Base-by-base conservation (phyloP, 2,329 filamentous ascomycete genomes). In the Mycosphaerella arachidis region DNA sequence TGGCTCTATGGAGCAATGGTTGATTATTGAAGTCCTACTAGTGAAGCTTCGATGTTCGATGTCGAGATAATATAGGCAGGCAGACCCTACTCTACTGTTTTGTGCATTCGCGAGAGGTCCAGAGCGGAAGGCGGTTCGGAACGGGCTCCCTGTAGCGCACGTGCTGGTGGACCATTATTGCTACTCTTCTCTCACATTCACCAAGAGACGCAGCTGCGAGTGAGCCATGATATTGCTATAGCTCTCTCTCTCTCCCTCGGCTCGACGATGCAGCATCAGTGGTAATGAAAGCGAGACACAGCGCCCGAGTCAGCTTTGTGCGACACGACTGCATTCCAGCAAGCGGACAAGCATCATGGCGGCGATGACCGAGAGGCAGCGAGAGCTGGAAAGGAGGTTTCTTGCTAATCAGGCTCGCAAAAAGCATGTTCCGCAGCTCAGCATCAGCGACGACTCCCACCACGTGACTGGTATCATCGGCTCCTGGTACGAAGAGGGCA, bases 391-490 rank as follows among this genome's bases (percentile, higher is more conserved):
- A 66, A 73, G 75, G 46, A 62, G 68, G 43, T 72, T 68, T 55
- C 59, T 65, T 33, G 56, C 58, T 40, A 66, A 67, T 53, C 66
- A 68, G 53, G 54, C 61, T 30, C 63, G 64, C 58, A 64, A 62
- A 56, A 63, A 62, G 66, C 85, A 87, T 77, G 77, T 77, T 66
- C 79, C 84, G 63, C 82, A 86, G 67, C 78, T 87, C 63, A 86
- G 84, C 68, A 87, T 96, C 74, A 94, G 90, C 75, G 92, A 96
- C 77, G 89, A 92, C 62, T 91, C 84, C 77, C 91, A 96, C 77
- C 92, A 96, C 84, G 91, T 96, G 73, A 96, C 92, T 58, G 92
- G 96, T 75, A 89, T 91, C 61, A 96, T 96, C 75, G 91, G 91
- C 55, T 92, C 92, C 69, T 84, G 96, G 76, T 96, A 97, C 76